phyloP scores from a whole-genome alignment of 768 basidiomycete genomes.

The Lactarius sanguifluus region DNA sequence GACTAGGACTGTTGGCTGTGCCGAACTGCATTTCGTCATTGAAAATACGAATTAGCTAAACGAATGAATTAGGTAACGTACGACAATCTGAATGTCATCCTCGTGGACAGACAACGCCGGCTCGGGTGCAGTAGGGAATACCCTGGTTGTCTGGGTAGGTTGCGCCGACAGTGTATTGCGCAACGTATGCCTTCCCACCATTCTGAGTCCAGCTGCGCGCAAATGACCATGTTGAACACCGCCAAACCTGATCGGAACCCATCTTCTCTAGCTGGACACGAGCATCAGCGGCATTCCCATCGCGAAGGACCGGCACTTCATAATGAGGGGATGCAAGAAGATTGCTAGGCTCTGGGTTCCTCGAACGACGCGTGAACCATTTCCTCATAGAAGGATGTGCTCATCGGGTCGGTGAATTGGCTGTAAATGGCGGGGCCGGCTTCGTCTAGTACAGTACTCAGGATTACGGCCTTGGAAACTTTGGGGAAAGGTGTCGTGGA shows the following conservation, averaged over 20 bases:
- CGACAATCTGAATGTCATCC: constrained; percentile 80
- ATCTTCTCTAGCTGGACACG: constrained; percentile 56
- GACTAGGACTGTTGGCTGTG: constrained; percentile 53
- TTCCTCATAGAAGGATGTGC: constrained; percentile 39
- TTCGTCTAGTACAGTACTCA: constrained; percentile 73
- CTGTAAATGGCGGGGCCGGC: constrained; percentile 62
- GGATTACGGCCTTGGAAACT: constrained; percentile 62
- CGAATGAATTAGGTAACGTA: constrained; percentile 38
- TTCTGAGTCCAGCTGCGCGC: constrained; percentile 62
- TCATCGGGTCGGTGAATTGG: constrained; percentile 42
- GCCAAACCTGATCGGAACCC: constrained; percentile 70
- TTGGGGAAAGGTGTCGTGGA: constrained; percentile 57
- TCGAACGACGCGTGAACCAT: constrained; percentile 50
- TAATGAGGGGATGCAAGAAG: constrained; percentile 53
- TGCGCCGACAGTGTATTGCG: constrained; percentile 61
- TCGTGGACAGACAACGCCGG: constrained; percentile 71
- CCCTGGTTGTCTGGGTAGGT: constrained; percentile 68
- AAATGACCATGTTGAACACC: constrained; percentile 70
- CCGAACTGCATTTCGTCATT: constrained; percentile 41
- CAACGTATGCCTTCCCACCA: constrained; percentile 69
- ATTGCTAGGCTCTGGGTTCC: constrained; percentile 40
- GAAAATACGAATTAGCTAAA: constrained; percentile 36
- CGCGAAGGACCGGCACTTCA: constrained; percentile 34
- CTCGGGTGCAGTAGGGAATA: constrained; percentile 53
- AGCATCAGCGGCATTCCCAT: constrained; percentile 44